phyloP scores from a whole-genome alignment of 164 flowering plant species.

The Warburgia ugandensis region DNA sequence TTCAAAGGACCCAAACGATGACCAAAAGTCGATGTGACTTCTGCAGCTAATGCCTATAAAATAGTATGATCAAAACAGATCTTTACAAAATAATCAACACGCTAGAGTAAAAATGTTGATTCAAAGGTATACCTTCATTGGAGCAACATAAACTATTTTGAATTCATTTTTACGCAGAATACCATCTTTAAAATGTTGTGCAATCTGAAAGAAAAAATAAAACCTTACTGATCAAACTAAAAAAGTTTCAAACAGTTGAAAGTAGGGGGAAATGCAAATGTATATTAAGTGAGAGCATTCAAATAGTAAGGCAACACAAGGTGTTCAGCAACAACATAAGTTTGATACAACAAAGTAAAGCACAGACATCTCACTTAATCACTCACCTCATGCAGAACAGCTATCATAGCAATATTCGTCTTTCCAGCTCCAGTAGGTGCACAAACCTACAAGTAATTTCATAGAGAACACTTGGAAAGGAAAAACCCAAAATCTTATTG shows the following conservation, averaged over 20 bases:
- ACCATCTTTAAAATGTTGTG: slow-evolving; percentile 90
- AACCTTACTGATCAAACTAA: slow-evolving; percentile 7
- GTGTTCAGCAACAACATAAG: too few relatives aligned
- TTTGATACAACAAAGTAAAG: too few relatives aligned
- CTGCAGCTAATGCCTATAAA: slow-evolving; percentile 90
- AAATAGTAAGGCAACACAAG: background rate
- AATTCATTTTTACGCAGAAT: slow-evolving; percentile 85
- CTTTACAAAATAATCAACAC: slow-evolving; percentile 6
- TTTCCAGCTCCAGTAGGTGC: slow-evolving; percentile 99
- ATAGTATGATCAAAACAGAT: background rate
- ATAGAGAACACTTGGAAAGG: background rate
- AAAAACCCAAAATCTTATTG: background rate
- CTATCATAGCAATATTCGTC: slow-evolving; percentile 96
- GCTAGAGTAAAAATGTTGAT: background rate
- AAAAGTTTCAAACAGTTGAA: background rate
- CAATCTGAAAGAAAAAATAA: slow-evolving; percentile 49
- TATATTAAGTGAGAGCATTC: slow-evolving; percentile 1
- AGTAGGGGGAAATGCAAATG: background rate
- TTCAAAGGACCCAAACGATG: slow-evolving; percentile 86
- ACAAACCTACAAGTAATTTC: slow-evolving; percentile 65
- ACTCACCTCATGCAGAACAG: slow-evolving; percentile 88
- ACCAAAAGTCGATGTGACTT: slow-evolving; percentile 85
- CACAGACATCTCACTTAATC: background rate
- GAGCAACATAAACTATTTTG: slow-evolving; percentile 98
- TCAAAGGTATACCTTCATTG: slow-evolving; percentile 72